A percentile compares a stretch with the other conserved stretches of the same genome.
phyloP scores from a whole-genome alignment of 345 rosid genomes.

The Arabis alpina region DNA sequence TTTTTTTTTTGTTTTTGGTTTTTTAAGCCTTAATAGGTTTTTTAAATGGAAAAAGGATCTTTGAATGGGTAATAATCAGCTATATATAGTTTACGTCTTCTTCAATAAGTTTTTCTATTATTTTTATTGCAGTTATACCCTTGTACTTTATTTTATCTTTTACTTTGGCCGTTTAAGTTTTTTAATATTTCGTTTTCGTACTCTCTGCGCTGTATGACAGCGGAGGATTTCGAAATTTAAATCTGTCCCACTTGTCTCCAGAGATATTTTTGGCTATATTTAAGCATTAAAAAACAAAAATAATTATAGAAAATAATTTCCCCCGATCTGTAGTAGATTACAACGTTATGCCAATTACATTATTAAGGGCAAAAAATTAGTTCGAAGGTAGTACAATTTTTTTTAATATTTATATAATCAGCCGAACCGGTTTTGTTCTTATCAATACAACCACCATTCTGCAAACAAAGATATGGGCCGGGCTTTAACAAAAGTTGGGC shows the following conservation, averaged over 20 bases:
- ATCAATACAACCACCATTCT: neutral
- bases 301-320: neutral
- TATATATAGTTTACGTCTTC: conserved; percentile 48
- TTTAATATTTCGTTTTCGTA: neutral
- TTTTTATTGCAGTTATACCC: conserved; percentile 11
- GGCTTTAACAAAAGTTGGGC: conserved; percentile 13
- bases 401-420: neutral
- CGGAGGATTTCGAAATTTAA: conserved; percentile 33
- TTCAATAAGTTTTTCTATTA: conserved; percentile 11
- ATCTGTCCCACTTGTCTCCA: conserved; percentile 41
- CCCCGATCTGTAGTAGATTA: neutral
- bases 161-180: neutral
- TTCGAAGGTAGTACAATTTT: neutral
- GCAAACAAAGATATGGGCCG: neutral
- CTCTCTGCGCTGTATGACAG: conserved; percentile 44
- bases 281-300: conserved; percentile 16
- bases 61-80: conserved; percentile 36
- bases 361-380: conserved; percentile 2
- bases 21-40: conserved; percentile 25
- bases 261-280: conserved; percentile 40
- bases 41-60: conserved; percentile 14
- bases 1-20: neutral
- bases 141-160: neutral
- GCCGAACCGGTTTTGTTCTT: conserved; percentile 7
- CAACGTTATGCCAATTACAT: conserved; percentile 6